A percentile compares a stretch with the other conserved stretches of the same genome.
These are phyloP conservation scores for Sclerotiophoma versabilis DNA, from an alignment of 2,329 filamentous ascomycete species.

Conservation along the genomic window DNA sequence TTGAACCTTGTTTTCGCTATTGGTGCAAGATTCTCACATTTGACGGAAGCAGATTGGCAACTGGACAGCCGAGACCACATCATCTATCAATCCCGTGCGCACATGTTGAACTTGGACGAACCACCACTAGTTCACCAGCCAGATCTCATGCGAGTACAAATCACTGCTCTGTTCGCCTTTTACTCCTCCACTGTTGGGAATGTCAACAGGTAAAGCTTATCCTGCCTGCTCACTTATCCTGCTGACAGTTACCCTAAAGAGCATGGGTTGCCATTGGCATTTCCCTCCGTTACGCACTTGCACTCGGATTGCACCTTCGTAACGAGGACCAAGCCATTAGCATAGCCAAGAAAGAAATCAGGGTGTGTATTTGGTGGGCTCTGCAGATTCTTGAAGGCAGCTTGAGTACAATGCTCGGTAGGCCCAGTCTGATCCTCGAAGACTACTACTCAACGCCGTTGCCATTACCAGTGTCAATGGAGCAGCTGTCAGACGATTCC, in stretches of 20 bases:
- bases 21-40: conserved; percentile 47
- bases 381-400: conserved; percentile 45
- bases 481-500: not conserved
- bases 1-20: conserved; percentile 53
- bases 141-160: conserved; percentile 29
- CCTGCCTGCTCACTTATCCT: too few relatives aligned
- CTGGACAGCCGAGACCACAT: conserved; percentile 43
- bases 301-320: conserved; percentile 46
- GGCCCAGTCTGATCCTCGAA: conserved; percentile 41
- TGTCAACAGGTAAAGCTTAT: too few relatives aligned
- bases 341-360: conserved; percentile 34
- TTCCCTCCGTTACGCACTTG: conserved; percentile 45
- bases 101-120: conserved; percentile 46
- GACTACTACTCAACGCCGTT: conserved; percentile 41
- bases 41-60: conserved; percentile 36
- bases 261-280: conserved; percentile 48
- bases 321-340: conserved; percentile 34
- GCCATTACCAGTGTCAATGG: conserved; percentile 26
- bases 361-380: conserved; percentile 49
- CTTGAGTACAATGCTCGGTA: conserved; percentile 45
- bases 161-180: conserved; percentile 26
- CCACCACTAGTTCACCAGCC: conserved; percentile 34
- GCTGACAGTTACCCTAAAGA: too few relatives aligned
- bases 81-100: conserved; percentile 45
- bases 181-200: conserved; percentile 35